Conservation (phyloP, 352 stramenopile genomes). For the Globisporangium viniferum region DNA sequence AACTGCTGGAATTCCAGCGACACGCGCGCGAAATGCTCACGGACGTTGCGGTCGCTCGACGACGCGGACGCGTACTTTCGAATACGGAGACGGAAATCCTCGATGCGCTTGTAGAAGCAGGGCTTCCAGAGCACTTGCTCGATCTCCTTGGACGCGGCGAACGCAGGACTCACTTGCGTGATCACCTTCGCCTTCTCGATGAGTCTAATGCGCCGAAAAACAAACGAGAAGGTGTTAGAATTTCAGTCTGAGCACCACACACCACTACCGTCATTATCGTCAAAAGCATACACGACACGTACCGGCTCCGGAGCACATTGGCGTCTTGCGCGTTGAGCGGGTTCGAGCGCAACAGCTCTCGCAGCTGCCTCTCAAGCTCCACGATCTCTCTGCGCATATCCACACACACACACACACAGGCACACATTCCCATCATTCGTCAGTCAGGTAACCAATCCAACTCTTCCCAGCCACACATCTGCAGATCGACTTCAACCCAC, state of each 20-base stretch:
- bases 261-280: neutral
- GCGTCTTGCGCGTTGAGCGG: conserved; percentile 58
- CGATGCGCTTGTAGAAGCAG: conserved; percentile 91
- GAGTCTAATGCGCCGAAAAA: conserved; percentile 23
- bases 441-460: neutral
- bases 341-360: conserved; percentile 64
- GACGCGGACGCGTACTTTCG: conserved; percentile 82
- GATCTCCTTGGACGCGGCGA: conserved; percentile 66
- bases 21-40: conserved; percentile 75
- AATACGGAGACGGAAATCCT: conserved; percentile 84
- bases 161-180: conserved; percentile 38
- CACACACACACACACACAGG: neutral
- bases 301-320: conserved; percentile 48
- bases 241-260: neutral
- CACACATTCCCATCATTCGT: neutral
- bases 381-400: conserved; percentile 53
- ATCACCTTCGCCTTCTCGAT: conserved; percentile 51
- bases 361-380: conserved; percentile 67
- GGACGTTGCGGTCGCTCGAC: conserved; percentile 56
- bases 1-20: conserved; percentile 77
- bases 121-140: conserved; percentile 88
- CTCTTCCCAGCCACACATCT: conserved; percentile 8
- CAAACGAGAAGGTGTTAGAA: neutral
- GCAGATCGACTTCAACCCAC: conserved; percentile 8
- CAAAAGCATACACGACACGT: neutral